Evolutionary conservation across 2,329 filamentous ascomycete species (phyloP).

Genomic region (Aspergillus carbonarius): DNA sequence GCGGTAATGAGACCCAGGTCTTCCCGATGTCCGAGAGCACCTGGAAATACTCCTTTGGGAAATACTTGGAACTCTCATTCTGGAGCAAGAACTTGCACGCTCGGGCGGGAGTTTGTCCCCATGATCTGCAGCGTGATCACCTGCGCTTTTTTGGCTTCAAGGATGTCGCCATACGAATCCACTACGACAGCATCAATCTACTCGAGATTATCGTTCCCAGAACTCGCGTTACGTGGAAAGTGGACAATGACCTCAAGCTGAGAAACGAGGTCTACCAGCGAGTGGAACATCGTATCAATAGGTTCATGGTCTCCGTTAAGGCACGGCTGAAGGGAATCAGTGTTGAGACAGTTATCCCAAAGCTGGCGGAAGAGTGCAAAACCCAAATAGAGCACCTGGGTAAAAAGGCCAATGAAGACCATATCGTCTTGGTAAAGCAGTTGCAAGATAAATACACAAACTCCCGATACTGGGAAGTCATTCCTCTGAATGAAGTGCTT

Average conservation of each 20-base stretch:
- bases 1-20: conserved; percentile 83
- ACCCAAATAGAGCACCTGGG: conserved; percentile 75
- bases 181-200: conserved; percentile 89
- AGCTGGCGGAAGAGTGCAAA: conserved; percentile 80
- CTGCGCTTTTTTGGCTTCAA: conserved; percentile 88
- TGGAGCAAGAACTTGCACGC: conserved; percentile 82
- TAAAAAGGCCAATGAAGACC: conserved; percentile 80
- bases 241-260: conserved; percentile 85
- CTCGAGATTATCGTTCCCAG: conserved; percentile 93
- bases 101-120: conserved; percentile 75
- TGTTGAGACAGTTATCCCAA: conserved; percentile 83
- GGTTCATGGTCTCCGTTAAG: conserved; percentile 86
- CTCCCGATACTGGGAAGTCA: conserved; percentile 94
- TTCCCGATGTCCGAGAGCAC: conserved; percentile 90
- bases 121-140: conserved; percentile 91
- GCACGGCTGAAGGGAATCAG: conserved; percentile 83
- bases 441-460: conserved; percentile 89
- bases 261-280: conserved; percentile 88
- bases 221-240: conserved; percentile 92
- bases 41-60: conserved; percentile 98
- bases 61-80: conserved; percentile 96
- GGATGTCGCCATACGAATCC: conserved; percentile 81
- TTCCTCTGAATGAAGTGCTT: conserved; percentile 85
- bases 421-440: conserved; percentile 68
- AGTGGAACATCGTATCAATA: conserved; percentile 76